A percentile compares a stretch with the other conserved stretches of the same genome.
Conservation (phyloP, 78 protist species). For the Blattamonas nauphoetae region DNA sequence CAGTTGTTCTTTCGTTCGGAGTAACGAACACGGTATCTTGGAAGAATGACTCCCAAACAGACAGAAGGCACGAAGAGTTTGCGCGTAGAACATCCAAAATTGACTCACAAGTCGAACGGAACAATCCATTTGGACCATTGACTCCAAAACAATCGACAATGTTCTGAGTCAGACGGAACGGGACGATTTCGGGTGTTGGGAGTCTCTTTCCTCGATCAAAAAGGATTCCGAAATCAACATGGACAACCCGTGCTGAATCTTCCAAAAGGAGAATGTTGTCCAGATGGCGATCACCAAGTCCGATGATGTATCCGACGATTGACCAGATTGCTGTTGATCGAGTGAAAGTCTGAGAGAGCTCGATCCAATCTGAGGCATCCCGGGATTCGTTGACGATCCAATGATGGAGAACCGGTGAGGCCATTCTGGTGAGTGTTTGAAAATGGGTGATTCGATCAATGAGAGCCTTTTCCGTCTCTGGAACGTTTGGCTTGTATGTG, state of each 20-base stretch:
- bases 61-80: conserved; percentile 23
- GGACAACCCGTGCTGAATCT: conserved; percentile 26
- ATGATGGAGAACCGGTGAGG: background rate
- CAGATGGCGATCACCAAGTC: conserved; percentile 52
- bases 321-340: background rate
- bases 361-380: background rate
- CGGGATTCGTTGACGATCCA: background rate
- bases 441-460: background rate
- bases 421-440: background rate
- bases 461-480: background rate
- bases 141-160: conserved; percentile 7
- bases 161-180: conserved; percentile 45
- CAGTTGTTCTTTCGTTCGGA: background rate
- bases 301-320: conserved; percentile 38
- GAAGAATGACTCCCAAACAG: conserved; percentile 17
- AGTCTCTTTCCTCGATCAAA: conserved; percentile 36
- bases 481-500: background rate
- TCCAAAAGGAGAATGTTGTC: conserved; percentile 35
- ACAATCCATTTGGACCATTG: conserved; percentile 39
- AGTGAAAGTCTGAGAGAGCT: background rate
- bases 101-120: conserved; percentile 31
- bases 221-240: conserved; percentile 46
- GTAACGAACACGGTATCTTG: background rate
- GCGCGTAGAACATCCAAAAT: conserved; percentile 40
- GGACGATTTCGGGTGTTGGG: conserved; percentile 48